Percentiles rank a stretch among this genome's conserved stretches.
Conservation (phyloP, 2,329 filamentous ascomycete genomes). For the Aspergillus nomiae region DNA sequence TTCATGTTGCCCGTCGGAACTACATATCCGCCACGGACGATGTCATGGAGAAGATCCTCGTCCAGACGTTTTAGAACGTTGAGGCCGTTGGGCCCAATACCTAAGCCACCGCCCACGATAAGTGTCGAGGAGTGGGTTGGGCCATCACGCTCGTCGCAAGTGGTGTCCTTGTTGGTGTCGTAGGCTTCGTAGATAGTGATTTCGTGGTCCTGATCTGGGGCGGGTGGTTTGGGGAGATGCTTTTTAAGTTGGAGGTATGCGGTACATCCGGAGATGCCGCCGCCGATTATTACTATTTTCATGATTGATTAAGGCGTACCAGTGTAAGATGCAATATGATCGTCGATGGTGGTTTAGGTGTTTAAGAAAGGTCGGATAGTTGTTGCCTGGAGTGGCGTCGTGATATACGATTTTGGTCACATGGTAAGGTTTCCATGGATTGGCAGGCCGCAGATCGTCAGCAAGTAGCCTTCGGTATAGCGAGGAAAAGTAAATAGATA, state of each 20-base stretch:
- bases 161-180: constrained; percentile 30
- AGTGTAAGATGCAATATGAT: not conserved
- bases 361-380: not conserved
- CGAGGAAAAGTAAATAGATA: no score
- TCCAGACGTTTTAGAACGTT: constrained; percentile 41
- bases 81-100: constrained; percentile 43
- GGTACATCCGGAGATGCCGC: constrained; percentile 44
- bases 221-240: constrained; percentile 33
- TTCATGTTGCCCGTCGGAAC: constrained; percentile 35
- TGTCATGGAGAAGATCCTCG: constrained; percentile 33
- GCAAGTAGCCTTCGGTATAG: no score
- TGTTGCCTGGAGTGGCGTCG: not conserved
- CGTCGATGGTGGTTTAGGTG: not conserved
- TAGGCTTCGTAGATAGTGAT: constrained; percentile 47
- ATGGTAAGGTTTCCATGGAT: not conserved
- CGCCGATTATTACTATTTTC: constrained; percentile 49
- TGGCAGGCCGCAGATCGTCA: no score
- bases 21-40: constrained; percentile 38
- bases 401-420: not conserved
- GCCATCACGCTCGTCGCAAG: constrained; percentile 19
- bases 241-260: constrained; percentile 45
- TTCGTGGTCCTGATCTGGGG: constrained; percentile 22
- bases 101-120: constrained; percentile 42
- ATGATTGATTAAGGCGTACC: constrained; percentile 23
- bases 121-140: constrained; percentile 36